phyloP scores from a whole-genome alignment of 2,329 filamentous ascomycete species.

The Paecilomyces sp. region DNA sequence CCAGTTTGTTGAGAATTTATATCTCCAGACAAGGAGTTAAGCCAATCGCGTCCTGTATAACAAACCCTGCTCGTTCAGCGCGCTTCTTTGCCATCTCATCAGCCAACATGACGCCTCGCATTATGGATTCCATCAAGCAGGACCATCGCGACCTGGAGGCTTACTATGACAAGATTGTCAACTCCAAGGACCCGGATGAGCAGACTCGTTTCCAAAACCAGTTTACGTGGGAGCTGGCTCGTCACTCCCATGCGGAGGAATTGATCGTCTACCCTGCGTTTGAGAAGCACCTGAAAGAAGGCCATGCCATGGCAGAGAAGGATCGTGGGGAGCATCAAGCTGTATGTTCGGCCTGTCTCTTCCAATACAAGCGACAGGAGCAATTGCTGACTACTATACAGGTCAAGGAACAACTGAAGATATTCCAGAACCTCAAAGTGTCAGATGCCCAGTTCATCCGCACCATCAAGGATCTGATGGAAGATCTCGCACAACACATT shows the following conservation, averaged over 20 bases:
- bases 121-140: conserved; percentile 32
- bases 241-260: conserved; percentile 47
- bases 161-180: conserved; percentile 39
- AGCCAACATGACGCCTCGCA: conserved; percentile 13
- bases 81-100: conserved; percentile 1
- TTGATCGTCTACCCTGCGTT: conserved; percentile 50
- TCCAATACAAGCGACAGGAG: background rate
- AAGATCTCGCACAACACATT: conserved; percentile 40
- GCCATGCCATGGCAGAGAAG: conserved; percentile 39
- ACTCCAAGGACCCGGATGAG: conserved; percentile 34
- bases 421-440: conserved; percentile 42
- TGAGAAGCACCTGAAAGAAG: conserved; percentile 41
- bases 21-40: background rate
- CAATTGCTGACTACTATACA: conserved; percentile 13
- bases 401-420: conserved; percentile 47
- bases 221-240: conserved; percentile 47
- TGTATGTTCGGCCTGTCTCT: conserved; percentile 17
- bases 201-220: conserved; percentile 43
- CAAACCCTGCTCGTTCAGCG: background rate
- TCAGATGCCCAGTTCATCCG: conserved; percentile 36
- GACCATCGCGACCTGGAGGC: conserved; percentile 37
- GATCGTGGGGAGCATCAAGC: conserved; percentile 43
- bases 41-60: background rate
- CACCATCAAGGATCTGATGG: conserved; percentile 39
- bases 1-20: background rate